These are phyloP conservation scores for Mychonastes homosphaera DNA, from an alignment of 139 green algal genomes.

Conservation along the genomic window DNA sequence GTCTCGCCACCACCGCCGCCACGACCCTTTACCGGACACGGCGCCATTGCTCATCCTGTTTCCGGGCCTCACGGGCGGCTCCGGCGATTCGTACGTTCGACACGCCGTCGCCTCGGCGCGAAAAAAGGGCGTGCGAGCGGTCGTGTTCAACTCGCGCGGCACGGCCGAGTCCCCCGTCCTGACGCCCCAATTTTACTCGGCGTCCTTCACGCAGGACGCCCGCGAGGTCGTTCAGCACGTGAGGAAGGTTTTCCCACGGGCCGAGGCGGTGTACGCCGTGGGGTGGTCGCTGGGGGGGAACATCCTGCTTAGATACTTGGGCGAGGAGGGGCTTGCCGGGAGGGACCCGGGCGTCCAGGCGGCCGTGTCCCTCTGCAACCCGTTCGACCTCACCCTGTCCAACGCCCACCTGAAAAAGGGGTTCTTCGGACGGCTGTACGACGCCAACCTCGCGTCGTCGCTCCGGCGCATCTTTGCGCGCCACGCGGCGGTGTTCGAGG, in stretches of 20 bases:
- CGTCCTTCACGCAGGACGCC: slow-evolving; percentile 82
- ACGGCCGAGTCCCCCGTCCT: slow-evolving; percentile 77
- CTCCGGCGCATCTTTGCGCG: slow-evolving; percentile 53
- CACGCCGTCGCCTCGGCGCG: slow-evolving; percentile 44
- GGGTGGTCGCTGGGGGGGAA: slow-evolving; percentile 92
- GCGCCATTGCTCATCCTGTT: slow-evolving; percentile 79
- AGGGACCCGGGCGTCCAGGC: slow-evolving; percentile 47
- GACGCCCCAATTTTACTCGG: slow-evolving; percentile 89
- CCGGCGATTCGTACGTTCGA: slow-evolving; percentile 75
- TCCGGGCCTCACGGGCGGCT: slow-evolving; percentile 84
- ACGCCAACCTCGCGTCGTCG: slow-evolving; percentile 50
- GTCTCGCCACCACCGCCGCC: not conserved
- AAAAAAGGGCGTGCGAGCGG: slow-evolving; percentile 12
- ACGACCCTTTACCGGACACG: slow-evolving; percentile 35
- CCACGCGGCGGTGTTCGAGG: slow-evolving; percentile 53
- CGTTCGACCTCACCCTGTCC: slow-evolving; percentile 68
- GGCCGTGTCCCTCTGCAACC: slow-evolving; percentile 89
- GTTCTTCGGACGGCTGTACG: slow-evolving; percentile 53
- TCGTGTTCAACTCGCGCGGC: slow-evolving; percentile 84
- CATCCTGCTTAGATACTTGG: slow-evolving; percentile 70
- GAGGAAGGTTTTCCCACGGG: slow-evolving; percentile 25
- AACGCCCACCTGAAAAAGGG: slow-evolving; percentile 54
- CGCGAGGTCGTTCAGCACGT: slow-evolving; percentile 33
- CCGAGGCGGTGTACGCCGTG: slow-evolving; percentile 53
- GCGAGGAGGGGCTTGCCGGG: slow-evolving; percentile 32